Evolutionary conservation across 2,329 filamentous ascomycete species (phyloP), one percentile per base, ranked within the genome.

Genomic region (Allantophomopsis lycopodina): DNA sequence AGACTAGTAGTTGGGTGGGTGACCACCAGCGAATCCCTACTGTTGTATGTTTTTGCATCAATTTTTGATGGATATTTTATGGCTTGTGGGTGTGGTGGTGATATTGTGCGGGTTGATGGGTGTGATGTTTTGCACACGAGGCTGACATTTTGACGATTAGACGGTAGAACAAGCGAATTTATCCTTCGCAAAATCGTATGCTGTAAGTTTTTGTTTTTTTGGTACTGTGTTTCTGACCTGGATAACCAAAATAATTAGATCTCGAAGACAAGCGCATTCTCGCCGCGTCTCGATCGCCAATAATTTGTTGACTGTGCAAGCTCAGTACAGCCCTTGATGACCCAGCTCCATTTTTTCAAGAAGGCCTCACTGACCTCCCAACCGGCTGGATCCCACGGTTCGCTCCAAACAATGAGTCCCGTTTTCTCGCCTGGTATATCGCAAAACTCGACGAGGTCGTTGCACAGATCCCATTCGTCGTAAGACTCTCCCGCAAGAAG

Each of bases 351-450:
- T 16, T 58, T 59, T 23, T 37, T 48, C 23, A 51, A 45, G 46
- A 63, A 63, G 0, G 43, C 51, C 37, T 55, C 55, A 1, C 54
- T 59, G 11, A 61, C 50, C 44, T 64, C 60, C 60, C 60, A 64
- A 15, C 51, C 56, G 7, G 37, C 23, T 3, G 50, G 42, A 37
- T 54, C 53, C 50, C 55, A 59, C 1, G 57, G 51, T 35, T 55
- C 46, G 6, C 58, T 55, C 63, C 63, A 66, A 3, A 63, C 51
- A 2, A 65, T 47, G 7, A 59, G 14, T 5, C 57, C 56, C 7
- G 49, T 49, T 7, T 41, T 38, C 36, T 43, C 15, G 34, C 12
- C 36, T 7, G 39, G 36, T 14, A 39, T 41, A 4, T 48, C 23
- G 13, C 41, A 40, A 8, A 40, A 34, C 7, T 55, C 54, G 44